Evolutionary conservation across 1,139 yeast species (phyloP).

Genomic region (Pichia sp.): DNA sequence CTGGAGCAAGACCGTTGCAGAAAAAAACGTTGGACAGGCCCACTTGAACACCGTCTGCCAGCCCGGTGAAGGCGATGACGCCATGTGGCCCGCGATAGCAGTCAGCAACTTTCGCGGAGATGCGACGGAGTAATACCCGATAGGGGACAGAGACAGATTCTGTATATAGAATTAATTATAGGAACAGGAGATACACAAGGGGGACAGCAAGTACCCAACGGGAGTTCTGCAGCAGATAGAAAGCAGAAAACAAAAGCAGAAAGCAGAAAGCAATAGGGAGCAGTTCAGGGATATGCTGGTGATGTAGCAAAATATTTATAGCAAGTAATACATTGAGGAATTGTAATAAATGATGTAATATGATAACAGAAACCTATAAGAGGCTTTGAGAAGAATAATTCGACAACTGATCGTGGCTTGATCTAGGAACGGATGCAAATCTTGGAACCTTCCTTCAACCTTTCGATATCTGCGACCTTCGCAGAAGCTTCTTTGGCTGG

Average conservation of each 20-base stretch:
- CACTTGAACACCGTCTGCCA: neutral
- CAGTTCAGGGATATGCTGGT: neutral
- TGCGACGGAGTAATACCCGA: neutral
- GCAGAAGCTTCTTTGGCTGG: slow-evolving; percentile 10
- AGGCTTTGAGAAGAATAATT: neutral
- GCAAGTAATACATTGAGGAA: neutral
- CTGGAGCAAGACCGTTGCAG: no score
- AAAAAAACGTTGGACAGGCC: neutral
- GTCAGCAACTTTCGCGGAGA: neutral
- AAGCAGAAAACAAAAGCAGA: neutral
- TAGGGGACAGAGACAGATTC: neutral
- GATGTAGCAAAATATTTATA: neutral
- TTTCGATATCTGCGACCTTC: slow-evolving; percentile 40
- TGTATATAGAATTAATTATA: neutral
- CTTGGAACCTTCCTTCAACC: slow-evolving; percentile 66
- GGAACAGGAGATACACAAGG: slow-evolving; percentile 1
- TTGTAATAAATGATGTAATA: neutral
- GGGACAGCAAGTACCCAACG: neutral
- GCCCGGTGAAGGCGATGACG: neutral
- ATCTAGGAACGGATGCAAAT: slow-evolving; percentile 58
- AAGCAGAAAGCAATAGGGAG: neutral
- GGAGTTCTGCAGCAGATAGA: neutral
- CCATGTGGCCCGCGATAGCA: neutral
- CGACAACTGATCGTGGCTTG: neutral
- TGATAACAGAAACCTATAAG: neutral